Percentiles rank a stretch among this genome's conserved stretches.
These are phyloP conservation scores for Deinandra increscens DNA, from an alignment of 129 eudicot genomes.

Conservation along the genomic window DNA sequence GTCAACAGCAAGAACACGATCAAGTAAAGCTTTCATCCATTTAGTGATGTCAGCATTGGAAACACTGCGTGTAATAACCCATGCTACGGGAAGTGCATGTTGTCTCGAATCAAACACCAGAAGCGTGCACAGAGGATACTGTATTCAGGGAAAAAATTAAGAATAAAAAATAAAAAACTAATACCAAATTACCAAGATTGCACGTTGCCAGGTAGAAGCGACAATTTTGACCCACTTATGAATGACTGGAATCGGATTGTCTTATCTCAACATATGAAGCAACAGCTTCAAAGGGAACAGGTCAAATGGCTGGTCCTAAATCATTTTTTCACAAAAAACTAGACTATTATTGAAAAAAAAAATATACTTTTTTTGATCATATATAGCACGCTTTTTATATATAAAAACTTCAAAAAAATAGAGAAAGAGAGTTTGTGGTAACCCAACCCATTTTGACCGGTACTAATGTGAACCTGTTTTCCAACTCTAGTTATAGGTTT, in stretches of 20 bases:
- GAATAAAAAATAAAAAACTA: background rate
- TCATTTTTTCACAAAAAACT: background rate
- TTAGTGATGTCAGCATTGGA: constrained; percentile 69
- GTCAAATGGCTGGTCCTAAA: background rate
- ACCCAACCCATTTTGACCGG: background rate
- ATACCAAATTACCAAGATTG: background rate
- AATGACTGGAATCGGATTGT: background rate
- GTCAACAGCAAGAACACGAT: constrained; percentile 71
- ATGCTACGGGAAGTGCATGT: constrained; percentile 97
- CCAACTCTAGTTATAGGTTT: background rate
- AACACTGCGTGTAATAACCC: constrained; percentile 89
- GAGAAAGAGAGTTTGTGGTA: background rate
- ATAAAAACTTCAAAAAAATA: background rate
- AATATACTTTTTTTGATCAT: background rate
- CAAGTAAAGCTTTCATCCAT: constrained; percentile 91
- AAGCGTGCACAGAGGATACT: constrained; percentile 96
- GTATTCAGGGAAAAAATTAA: constrained; percentile 30
- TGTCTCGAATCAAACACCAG: constrained; percentile 94
- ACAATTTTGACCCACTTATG: background rate
- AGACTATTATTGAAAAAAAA: background rate
- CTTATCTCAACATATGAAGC: background rate
- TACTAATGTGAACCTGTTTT: background rate
- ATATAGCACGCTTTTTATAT: background rate
- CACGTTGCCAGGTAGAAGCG: background rate
- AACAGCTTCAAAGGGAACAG: background rate